Evolutionary conservation across 169 alveolate species (phyloP).

Genomic region (Babesia caballi): DNA sequence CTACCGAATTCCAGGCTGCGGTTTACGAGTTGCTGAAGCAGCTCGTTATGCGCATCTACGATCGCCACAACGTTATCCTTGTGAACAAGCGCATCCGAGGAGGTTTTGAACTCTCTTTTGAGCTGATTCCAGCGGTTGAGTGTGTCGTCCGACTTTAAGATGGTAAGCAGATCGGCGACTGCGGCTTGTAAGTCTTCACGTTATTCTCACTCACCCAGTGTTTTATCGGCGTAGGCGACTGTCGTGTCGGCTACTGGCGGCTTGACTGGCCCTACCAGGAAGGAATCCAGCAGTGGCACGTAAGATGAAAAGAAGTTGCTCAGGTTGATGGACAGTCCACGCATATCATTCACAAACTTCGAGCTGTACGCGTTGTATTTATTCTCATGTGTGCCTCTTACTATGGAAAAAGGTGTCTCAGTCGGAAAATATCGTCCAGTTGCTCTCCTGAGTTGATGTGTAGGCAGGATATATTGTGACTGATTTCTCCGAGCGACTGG

Average conservation of each 20-base stretch:
- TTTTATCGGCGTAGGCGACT: slow-evolving; percentile 49
- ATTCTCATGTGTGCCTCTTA: background rate
- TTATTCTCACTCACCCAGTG: slow-evolving; percentile 4
- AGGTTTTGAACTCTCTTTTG: slow-evolving; percentile 10
- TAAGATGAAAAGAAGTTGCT: slow-evolving; percentile 60
- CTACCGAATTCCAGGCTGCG: slow-evolving; percentile 52
- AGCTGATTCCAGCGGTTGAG: slow-evolving; percentile 48
- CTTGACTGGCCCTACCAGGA: slow-evolving; percentile 51
- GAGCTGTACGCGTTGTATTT: slow-evolving; percentile 26
- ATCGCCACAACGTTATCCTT: slow-evolving; percentile 4
- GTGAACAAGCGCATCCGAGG: slow-evolving; percentile 5
- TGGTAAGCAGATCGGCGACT: slow-evolving; percentile 60
- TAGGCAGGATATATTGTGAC: slow-evolving; percentile 58
- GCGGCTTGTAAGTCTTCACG: background rate
- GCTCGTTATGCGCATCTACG: slow-evolving; percentile 57
- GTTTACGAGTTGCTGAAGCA: slow-evolving; percentile 54
- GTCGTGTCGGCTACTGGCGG: slow-evolving; percentile 25
- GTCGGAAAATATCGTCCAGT: slow-evolving; percentile 62
- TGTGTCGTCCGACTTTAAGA: slow-evolving; percentile 55
- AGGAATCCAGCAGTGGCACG: slow-evolving; percentile 64
- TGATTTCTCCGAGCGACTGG: slow-evolving; percentile 41
- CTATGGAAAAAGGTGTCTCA: slow-evolving; percentile 59
- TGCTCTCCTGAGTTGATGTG: slow-evolving; percentile 61
- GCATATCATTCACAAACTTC: slow-evolving; percentile 65
- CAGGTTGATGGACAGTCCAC: slow-evolving; percentile 58